Evolutionary conservation across 2,329 filamentous ascomycete genomes (phyloP), one percentile per base, ranked within the genome.

Genomic region (Colletotrichum chrysophilum): DNA sequence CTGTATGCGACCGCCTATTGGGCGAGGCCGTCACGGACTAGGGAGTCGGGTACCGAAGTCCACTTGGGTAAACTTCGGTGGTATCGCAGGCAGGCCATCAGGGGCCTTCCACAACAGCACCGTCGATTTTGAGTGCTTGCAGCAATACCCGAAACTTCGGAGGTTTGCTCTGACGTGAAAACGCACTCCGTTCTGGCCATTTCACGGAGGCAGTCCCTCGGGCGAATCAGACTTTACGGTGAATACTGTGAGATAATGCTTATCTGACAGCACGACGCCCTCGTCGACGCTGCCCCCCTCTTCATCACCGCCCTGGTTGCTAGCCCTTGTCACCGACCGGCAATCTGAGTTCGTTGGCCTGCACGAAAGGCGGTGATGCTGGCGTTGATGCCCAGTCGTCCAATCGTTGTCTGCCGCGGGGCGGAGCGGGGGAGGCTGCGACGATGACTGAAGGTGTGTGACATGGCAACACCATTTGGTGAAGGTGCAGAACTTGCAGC

Each of bases 391-490:
- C 43, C 9, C 66, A 30, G 38, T 43, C 24, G 24, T 60, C 70
- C 74, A 76, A 76, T 75, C 30, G 55, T 43, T 34, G 30, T 26
- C 36, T 70, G 74, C 74, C 71, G 71, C 71, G 66, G 71, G 60
- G 71, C 74, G 66, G 60, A 75, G 74, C 74, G 74, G 74, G 74
- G 74, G 65, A 75, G 71, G 66, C 65, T 76, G 66, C 71, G 52
- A 66, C 48, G 48, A 26, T 38, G 70, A 60, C 32, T 56, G 56
- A 43, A 61, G 70, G 34, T 69, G 71, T 66, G 74, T 76, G 74
- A 76, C 74, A 74, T 76, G 74, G 64, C 70, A 55, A 62, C 69
- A 61, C 52, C 52, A 32, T 34, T n/a, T 48, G 43, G 43, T 48
- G 43, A 48, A 48, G 56, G n/a, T 66, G 56, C n/a, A 38, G 71